phyloP scores from a whole-genome alignment of 139 green algal genomes.

The Edaphochlamys debaryana region DNA sequence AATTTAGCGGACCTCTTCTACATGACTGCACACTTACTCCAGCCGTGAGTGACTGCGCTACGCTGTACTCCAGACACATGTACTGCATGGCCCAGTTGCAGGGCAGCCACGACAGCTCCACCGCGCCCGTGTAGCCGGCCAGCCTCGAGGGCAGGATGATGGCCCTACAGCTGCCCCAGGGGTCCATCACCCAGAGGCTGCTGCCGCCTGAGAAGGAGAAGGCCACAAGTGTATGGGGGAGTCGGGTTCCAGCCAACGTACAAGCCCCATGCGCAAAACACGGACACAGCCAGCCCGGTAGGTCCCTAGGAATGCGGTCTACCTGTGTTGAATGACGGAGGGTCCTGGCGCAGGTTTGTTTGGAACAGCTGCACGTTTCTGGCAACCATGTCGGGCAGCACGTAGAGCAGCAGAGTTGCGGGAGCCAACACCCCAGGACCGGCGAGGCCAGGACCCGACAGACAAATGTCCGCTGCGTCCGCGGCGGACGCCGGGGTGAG shows the following conservation, averaged over 20 bases:
- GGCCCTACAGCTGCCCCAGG: slow-evolving; percentile 17
- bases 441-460: background rate
- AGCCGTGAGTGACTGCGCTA: background rate
- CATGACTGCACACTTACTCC: no score
- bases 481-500: background rate
- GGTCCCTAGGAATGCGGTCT: background rate
- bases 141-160: slow-evolving; percentile 24
- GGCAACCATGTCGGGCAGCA: background rate
- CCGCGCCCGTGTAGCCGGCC: slow-evolving; percentile 5
- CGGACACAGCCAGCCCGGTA: background rate
- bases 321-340: background rate
- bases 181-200: slow-evolving; percentile 25
- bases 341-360: background rate
- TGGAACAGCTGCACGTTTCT: background rate
- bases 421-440: slow-evolving; percentile 3
- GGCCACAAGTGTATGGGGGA: no score
- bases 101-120: slow-evolving; percentile 25
- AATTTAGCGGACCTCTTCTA: no score
- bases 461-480: background rate
- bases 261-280: no score
- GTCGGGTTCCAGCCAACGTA: no score
- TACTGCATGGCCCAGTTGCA: slow-evolving; percentile 24
- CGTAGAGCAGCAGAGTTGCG: background rate
- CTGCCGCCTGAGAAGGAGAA: no score
- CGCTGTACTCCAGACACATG: slow-evolving; percentile 22